Conservation (phyloP, 2,329 filamentous ascomycete genomes). For the Aspergillus viridinutans region DNA sequence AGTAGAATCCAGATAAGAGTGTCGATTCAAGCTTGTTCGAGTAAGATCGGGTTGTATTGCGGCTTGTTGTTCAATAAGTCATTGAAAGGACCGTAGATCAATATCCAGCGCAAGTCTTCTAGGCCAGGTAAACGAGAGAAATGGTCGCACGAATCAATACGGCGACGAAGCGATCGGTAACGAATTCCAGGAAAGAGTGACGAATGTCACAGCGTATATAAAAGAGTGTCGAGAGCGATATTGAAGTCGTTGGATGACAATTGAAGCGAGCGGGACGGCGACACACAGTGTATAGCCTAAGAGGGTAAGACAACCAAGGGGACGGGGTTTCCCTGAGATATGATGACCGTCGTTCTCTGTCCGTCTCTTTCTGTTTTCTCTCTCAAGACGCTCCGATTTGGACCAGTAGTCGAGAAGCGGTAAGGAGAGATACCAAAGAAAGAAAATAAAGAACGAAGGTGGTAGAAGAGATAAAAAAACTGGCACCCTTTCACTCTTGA, state of each 20-base stretch:
- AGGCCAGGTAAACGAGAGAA: slow-evolving; percentile 12
- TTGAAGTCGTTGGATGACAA: slow-evolving; percentile 6
- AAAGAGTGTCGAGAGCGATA: slow-evolving; percentile 12
- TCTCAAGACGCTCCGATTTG: background rate
- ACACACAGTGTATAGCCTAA: slow-evolving; percentile 28
- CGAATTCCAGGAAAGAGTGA: slow-evolving; percentile 8
- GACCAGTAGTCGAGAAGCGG: background rate
- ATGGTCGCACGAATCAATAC: slow-evolving; percentile 12
- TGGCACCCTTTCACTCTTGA: background rate
- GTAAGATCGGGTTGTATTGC: background rate
- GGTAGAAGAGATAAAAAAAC: background rate
- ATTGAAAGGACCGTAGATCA: slow-evolving; percentile 14
- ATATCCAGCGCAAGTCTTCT: slow-evolving; percentile 15
- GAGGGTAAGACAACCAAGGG: slow-evolving; percentile 8
- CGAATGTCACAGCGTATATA: slow-evolving; percentile 10
- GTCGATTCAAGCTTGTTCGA: background rate
- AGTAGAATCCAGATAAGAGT: slow-evolving; percentile 5
- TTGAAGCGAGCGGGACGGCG: slow-evolving; percentile 29
- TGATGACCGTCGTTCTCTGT: background rate
- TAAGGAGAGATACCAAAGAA: background rate
- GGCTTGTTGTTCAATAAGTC: slow-evolving; percentile 15
- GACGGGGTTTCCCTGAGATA: slow-evolving; percentile 4
- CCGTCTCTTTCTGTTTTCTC: background rate
- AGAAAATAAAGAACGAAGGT: background rate
- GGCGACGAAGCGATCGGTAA: slow-evolving; percentile 12